Conservation (phyloP, 805 yeast genomes). For the Yarrowia sp. region DNA sequence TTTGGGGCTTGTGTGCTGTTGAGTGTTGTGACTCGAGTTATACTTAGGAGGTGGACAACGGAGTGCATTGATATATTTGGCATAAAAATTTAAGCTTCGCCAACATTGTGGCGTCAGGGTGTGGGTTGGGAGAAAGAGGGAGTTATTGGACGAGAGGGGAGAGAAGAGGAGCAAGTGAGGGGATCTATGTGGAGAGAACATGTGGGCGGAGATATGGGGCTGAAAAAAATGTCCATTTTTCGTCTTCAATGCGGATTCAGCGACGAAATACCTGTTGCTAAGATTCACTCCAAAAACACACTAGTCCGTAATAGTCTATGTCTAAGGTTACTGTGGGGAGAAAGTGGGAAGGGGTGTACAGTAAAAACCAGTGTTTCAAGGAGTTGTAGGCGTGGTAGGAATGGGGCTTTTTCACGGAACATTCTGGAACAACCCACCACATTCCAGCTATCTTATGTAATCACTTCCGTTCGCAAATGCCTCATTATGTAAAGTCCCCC, state of each 20-base stretch:
- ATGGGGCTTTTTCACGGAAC: background rate
- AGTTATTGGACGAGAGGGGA: background rate
- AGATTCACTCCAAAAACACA: background rate
- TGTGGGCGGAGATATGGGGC: too few relatives aligned
- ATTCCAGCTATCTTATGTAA: too few relatives aligned
- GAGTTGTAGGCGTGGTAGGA: background rate
- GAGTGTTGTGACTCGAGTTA: background rate
- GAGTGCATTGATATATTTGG: conserved; percentile 22
- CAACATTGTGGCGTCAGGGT: conserved; percentile 32
- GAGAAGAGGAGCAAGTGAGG: too few relatives aligned
- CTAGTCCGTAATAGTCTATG: conserved; percentile 4
- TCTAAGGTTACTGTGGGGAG: conserved; percentile 20
- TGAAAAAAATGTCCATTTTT: background rate
- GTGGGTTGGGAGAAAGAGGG: conserved; percentile 22
- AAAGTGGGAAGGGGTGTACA: background rate
- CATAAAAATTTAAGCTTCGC: conserved; percentile 11
- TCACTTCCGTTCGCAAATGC: too few relatives aligned
- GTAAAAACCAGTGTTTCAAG: too few relatives aligned
- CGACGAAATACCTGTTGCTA: too few relatives aligned
- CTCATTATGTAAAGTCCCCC: too few relatives aligned
- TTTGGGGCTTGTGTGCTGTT: conserved; percentile 4
- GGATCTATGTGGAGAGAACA: too few relatives aligned
- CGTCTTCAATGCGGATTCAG: background rate
- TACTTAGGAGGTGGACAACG: conserved; percentile 30
- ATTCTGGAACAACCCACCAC: background rate